A percentile compares a stretch with the other conserved stretches of the same genome.
Evolutionary conservation across 176 grass and related monocot species (phyloP).

Genomic region (Oryza australiensis): DNA sequence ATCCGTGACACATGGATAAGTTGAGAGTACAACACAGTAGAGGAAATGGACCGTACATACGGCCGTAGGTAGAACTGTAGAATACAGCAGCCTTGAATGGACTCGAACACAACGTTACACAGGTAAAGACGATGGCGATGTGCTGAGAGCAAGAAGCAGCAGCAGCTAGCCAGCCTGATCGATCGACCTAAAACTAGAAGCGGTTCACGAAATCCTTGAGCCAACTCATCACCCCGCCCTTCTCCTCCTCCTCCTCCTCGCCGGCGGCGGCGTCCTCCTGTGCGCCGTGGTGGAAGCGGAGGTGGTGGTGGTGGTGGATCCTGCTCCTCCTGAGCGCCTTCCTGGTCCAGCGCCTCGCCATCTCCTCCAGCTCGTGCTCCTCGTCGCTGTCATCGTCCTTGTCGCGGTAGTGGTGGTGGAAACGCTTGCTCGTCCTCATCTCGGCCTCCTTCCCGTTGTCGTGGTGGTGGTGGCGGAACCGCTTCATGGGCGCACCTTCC

Average conservation of each 20-base stretch:
- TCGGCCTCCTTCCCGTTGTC: not conserved
- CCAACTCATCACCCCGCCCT: conserved; percentile 21
- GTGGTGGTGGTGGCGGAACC: not conserved
- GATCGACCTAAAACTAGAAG: conserved; percentile 6
- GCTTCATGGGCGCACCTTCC: no score
- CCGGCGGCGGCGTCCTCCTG: not conserved
- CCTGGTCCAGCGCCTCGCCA: conserved; percentile 18
- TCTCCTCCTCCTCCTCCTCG: no score
- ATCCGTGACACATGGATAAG: no score
- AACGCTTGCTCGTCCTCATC: not conserved
- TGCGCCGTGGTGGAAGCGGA: not conserved
- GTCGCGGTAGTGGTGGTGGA: not conserved
- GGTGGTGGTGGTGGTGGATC: not conserved
- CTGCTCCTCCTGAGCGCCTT: conserved; percentile 30
- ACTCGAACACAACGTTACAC: no score
- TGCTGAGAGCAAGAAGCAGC: not conserved
- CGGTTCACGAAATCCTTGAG: conserved; percentile 24
- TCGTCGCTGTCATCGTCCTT: no score
- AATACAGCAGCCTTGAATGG: no score
- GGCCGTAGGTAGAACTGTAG: no score
- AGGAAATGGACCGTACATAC: no score
- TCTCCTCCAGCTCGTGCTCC: conserved; percentile 33
- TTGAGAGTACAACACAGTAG: no score
- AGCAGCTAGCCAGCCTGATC: not conserved
- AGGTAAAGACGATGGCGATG: no score